phyloP scores from a whole-genome alignment of 257 asterid species.

The Solanum sejunctum region DNA sequence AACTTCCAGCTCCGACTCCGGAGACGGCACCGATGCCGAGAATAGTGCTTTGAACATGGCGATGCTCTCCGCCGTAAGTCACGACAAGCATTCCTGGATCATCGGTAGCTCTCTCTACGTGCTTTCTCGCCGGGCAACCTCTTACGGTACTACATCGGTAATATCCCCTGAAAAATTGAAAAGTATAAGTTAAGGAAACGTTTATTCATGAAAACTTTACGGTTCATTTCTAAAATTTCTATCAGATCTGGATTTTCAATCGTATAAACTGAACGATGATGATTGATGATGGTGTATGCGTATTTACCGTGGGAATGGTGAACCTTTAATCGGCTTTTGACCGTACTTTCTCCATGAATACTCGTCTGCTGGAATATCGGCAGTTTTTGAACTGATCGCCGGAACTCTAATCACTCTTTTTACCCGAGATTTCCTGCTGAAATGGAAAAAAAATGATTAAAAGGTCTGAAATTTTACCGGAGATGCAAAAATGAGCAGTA shows the following conservation, averaged over 20 bases:
- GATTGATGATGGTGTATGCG: neutral
- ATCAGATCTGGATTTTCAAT: neutral
- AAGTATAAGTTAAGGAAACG: no score
- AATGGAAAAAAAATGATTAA: neutral
- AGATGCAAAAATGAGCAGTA: neutral
- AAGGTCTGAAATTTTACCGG: neutral
- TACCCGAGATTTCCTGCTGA: slow-evolving; percentile 16
- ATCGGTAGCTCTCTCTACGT: neutral
- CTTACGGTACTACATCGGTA: neutral
- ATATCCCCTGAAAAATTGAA: neutral
- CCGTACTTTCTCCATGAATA: slow-evolving; percentile 37
- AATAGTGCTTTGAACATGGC: neutral
- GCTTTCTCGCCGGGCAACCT: neutral
- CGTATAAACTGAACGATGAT: neutral
- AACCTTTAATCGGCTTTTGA: slow-evolving; percentile 33
- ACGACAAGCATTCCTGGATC: neutral
- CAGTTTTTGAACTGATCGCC: slow-evolving; percentile 26
- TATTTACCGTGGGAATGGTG: slow-evolving; percentile 23
- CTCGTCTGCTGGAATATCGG: slow-evolving; percentile 34
- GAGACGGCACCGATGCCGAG: neutral
- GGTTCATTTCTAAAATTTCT: neutral
- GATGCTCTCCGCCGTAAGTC: neutral
- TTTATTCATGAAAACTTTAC: no score
- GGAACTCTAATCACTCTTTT: slow-evolving; percentile 30
- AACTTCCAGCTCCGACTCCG: neutral